A percentile compares a stretch with the other conserved stretches of the same genome.
phyloP scores from a whole-genome alignment of 805 yeast species.

The Pichia scutulata region DNA sequence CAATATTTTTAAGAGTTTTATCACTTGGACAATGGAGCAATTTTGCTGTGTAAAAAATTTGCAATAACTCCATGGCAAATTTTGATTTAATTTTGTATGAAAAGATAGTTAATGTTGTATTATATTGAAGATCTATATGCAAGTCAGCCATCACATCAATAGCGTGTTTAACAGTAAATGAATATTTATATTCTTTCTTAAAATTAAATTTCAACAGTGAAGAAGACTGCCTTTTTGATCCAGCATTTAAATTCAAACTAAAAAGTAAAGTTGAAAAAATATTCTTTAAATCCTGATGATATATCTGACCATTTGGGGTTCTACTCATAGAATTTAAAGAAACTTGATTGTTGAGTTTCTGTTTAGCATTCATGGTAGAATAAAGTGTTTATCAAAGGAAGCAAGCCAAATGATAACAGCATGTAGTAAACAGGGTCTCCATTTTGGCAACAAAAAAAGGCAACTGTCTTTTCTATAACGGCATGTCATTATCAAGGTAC shows the following conservation, averaged over 20 bases:
- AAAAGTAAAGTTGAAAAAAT: constrained; percentile 46
- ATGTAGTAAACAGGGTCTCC: neutral
- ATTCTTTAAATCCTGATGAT: constrained; percentile 49
- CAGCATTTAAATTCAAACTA: constrained; percentile 31
- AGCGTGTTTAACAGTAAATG: constrained; percentile 49
- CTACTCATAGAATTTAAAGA: constrained; percentile 19
- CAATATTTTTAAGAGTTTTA: constrained; percentile 49
- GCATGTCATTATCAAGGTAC: neutral
- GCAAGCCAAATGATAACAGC: neutral
- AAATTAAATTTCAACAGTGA: neutral
- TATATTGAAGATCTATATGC: constrained; percentile 37
- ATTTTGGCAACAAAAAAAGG: neutral
- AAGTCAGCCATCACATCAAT: constrained; percentile 43
- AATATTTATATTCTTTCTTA: constrained; percentile 34
- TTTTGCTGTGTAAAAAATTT: constrained; percentile 50
- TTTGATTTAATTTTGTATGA: constrained; percentile 45
- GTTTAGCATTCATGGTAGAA: neutral
- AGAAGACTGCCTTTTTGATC: neutral
- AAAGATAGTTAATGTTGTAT: constrained; percentile 44
- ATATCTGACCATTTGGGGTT: constrained; percentile 47
- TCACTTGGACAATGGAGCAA: constrained; percentile 70
- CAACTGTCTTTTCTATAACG: neutral
- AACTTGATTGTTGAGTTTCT: constrained; percentile 1
- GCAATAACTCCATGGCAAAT: constrained; percentile 40
- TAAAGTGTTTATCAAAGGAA: no score